Evolutionary conservation across 805 yeast genomes (phyloP).

Genomic region (Pichia ethanolica): DNA sequence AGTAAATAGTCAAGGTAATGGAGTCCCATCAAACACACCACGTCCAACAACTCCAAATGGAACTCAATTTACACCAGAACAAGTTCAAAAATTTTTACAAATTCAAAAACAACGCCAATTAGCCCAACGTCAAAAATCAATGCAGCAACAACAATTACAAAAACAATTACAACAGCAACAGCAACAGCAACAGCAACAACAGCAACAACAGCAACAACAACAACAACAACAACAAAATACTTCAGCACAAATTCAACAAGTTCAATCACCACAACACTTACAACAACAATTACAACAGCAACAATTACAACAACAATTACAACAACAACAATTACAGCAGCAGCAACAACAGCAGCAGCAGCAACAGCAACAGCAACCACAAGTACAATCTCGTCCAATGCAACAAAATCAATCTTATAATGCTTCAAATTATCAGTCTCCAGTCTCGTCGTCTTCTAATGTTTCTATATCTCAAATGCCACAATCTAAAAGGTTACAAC

Average conservation of each 20-base stretch:
- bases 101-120: constrained; percentile 39
- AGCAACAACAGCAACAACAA: constrained; percentile 22
- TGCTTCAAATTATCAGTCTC: background rate
- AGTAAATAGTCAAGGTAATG: background rate
- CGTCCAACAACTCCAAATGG: constrained; percentile 47
- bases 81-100: constrained; percentile 49
- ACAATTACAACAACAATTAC: constrained; percentile 15
- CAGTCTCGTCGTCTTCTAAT: background rate
- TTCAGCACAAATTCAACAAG: background rate
- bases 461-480: background rate
- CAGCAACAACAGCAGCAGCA: constrained; percentile 4
- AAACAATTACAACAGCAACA: constrained; percentile 24
- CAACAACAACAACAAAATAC: constrained; percentile 17
- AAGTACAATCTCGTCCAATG: too few relatives aligned
- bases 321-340: constrained; percentile 1
- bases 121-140: constrained; percentile 24
- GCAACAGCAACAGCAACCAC: constrained; percentile 11
- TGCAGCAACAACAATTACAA: constrained; percentile 34
- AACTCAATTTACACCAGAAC: constrained; percentile 52
- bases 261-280: constrained; percentile 7
- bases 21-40: background rate
- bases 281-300: background rate
- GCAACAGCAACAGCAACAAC: constrained; percentile 23
- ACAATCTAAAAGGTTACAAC: background rate
- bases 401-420: too few relatives aligned